Conservation (phyloP, 1,284 basidiomycete genomes). For the Trametes polyzona region DNA sequence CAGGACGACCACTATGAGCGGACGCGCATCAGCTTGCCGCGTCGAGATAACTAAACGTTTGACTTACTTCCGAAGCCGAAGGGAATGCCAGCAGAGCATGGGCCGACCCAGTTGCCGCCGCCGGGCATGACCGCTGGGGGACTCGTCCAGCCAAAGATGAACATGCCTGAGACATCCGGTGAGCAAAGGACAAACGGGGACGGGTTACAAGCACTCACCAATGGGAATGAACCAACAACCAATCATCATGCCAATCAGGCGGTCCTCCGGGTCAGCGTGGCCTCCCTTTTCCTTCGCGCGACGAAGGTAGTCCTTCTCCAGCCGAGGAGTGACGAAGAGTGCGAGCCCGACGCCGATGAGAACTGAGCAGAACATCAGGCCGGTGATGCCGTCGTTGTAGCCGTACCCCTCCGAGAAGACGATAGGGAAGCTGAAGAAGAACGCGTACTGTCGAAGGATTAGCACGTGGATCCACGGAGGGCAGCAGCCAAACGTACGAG, state of each 20-base stretch:
- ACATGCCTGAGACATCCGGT: constrained; percentile 32
- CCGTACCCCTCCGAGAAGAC: constrained; percentile 54
- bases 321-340: constrained; percentile 47
- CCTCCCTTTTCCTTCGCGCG: constrained; percentile 47
- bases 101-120: constrained; percentile 46
- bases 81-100: constrained; percentile 49
- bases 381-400: constrained; percentile 59
- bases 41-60: background rate
- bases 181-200: background rate
- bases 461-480: background rate
- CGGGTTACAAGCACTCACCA: background rate
- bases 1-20: constrained; percentile 30
- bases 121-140: constrained; percentile 36
- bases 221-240: constrained; percentile 53
- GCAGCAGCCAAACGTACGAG: constrained; percentile 32
- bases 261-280: constrained; percentile 53
- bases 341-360: constrained; percentile 68
- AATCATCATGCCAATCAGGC: constrained; percentile 50
- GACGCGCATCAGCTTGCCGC: background rate
- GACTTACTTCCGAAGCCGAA: constrained; percentile 49
- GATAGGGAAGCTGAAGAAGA: constrained; percentile 65
- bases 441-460: constrained; percentile 35
- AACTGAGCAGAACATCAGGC: constrained; percentile 75
- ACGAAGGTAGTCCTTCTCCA: constrained; percentile 39
- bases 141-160: constrained; percentile 47